Base-by-base conservation (phyloP, 2,329 filamentous ascomycete species). In the Sporothrix variecibatus region DNA sequence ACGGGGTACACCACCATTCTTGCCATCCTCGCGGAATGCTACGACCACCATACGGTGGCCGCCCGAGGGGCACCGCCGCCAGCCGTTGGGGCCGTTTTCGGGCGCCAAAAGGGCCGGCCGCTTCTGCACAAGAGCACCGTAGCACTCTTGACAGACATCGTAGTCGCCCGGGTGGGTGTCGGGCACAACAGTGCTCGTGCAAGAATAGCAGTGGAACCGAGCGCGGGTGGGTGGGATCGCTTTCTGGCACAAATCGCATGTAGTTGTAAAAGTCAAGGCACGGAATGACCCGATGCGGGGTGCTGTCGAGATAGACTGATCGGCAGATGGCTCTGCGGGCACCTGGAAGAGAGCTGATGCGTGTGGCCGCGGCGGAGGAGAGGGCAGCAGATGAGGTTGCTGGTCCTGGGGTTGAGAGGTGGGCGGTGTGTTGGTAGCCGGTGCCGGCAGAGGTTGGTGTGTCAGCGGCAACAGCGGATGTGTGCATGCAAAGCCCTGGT, bases 41-140 rank as follows among this genome's bases (percentile, higher is more conserved):
- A 97, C 85, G 12, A 97, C 85, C 0, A 91, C 89, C 94, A 97
- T 97, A 43, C 95, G 89, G 80, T 98, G 95, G 5, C 93, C 92
- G 58, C 87, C 86, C 0, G 91, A 23, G 1, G 74, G 86, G 80
- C 95, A 98, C 68, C 94, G 88, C 12, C 94, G 88, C 95, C 95
- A 98, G 2, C 95, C 95, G 12, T 86, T 87, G 4, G 90, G 86
- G 0, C 95, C 94, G 77, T 97, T 94, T 75, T 95, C 92, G 23
- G 85, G 84, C 73, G 89, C 90, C 76, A 98, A 91, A 64, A 9
- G 88, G 87, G 0, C 87, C 17, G 72, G 72, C 65, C 56, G 65
- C 31, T 58, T 49, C 6, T 60, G 46, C 23, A 68, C 40, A 8
- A 95, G 86, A 34, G 28, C 15, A 65, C 87, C 88, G 81, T 98